These are phyloP conservation scores for Sonneratia alba DNA, from an alignment of 345 rosid genomes.

Conservation along the genomic window DNA sequence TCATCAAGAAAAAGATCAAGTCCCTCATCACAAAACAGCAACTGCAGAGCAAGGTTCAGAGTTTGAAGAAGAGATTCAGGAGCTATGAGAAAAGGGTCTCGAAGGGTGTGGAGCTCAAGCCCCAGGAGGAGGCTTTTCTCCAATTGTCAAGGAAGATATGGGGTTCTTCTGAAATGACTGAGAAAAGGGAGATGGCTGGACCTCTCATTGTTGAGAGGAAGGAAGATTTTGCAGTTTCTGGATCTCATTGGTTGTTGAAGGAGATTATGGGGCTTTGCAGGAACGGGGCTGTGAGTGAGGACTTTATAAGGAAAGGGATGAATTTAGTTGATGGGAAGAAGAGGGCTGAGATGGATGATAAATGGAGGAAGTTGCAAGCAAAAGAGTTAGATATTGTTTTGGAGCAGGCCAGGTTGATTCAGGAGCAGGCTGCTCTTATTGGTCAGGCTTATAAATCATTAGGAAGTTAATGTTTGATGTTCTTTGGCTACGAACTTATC, in stretches of 20 bases:
- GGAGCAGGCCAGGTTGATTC: constrained; percentile 5
- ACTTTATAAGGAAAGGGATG: constrained; percentile 5
- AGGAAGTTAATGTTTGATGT: not conserved
- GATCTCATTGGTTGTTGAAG: not conserved
- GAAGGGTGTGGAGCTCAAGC: constrained; percentile 1
- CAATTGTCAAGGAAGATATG: constrained; percentile 4
- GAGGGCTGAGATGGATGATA: not conserved
- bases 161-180: not conserved
- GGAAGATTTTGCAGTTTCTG: not conserved
- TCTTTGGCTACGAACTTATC: not conserved
- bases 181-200: not conserved
- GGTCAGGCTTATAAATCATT: not conserved
- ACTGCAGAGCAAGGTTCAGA: not conserved
- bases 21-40: constrained; percentile 1
- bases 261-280: not conserved
- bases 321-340: constrained; percentile 3
- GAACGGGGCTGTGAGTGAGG: not conserved
- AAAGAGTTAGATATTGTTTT: not conserved
- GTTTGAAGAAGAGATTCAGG: constrained; percentile 6
- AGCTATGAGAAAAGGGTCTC: not conserved
- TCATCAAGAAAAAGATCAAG: not conserved
- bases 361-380: constrained; percentile 3
- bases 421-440: not conserved
- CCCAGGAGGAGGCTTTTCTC: constrained; percentile 7
- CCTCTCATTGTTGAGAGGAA: not conserved